Base-by-base conservation (phyloP, 2,329 filamentous ascomycete species). In the Aspergillus neoniger region DNA sequence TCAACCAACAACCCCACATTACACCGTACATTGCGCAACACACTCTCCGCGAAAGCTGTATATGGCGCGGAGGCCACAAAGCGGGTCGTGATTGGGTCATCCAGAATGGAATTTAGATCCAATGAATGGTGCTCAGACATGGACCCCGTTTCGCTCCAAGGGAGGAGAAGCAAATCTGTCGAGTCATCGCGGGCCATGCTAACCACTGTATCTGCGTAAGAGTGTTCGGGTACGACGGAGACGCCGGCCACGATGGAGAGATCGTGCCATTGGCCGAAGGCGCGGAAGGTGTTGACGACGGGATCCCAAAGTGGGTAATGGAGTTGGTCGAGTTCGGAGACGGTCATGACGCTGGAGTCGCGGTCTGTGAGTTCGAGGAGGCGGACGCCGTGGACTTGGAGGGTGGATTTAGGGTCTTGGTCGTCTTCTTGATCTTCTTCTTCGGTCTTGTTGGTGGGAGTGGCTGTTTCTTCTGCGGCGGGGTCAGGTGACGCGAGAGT, bases 271-370 rank as follows among this genome's bases (percentile, higher is more conserved):
- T 90, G 89, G 1, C 91, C 92, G 67, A 97, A 93, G 0, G 92
- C 91, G 51, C 91, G 87, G 83, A 97, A 97, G 0, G 91, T 91
- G 72, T 96, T 96, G 57, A 97, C 87, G 4, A 98, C 88, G 0
- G 94, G 92, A 69, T 98, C 94, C 69, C 85, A 84, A 6, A 85
- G 82, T 25, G 85, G 85, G 62, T 87, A 85, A 52, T 36, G 32
- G 4, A 14, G 21, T 4, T 95, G 91, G 41, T 92, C 89, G 3
- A 89, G 83, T 70, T 96, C 92, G 0, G 92, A 89, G 10, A 96
- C 91, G 68, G 91, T 89, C 94, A 98, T 98, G 68, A 97, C 94
- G 17, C 92, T 93, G 0, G 94, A 97, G 44, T 91, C 90, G 83
- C 94, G 92, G 69, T 97, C 93, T 0, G 91, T 96, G 12, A 98